A percentile compares a stretch with the other conserved stretches of the same genome.
These are phyloP conservation scores for Cudoniella acicularis DNA, from an alignment of 495 filamentous ascomycete species.

Conservation along the genomic window DNA sequence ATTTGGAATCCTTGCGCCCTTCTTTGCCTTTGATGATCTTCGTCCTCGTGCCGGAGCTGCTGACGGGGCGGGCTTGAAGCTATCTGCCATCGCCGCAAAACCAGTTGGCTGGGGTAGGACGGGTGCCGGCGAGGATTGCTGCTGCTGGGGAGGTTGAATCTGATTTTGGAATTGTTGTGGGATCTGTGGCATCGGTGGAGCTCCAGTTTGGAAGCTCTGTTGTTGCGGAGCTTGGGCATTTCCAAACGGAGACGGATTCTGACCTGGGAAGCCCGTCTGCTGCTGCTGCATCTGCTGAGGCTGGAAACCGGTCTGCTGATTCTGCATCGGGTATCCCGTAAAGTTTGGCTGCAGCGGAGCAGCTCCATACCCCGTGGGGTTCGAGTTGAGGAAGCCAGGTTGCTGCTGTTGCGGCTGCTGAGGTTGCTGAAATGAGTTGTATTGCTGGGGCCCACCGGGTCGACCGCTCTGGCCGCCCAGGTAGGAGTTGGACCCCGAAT, in stretches of 20 bases:
- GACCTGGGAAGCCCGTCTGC: conserved; percentile 36
- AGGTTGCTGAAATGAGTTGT: conserved; percentile 44
- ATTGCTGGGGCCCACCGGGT: conserved; percentile 59
- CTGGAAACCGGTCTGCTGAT: conserved; percentile 41
- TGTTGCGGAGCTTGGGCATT: conserved; percentile 47
- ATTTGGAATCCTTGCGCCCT: conserved; percentile 75
- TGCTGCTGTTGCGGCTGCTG: conserved; percentile 61
- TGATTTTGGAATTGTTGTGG: conserved; percentile 46
- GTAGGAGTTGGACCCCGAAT: conserved; percentile 81
- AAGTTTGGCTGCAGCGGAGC: conserved; percentile 62
- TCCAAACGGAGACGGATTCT: conserved; percentile 31
- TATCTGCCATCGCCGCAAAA: conserved; percentile 81
- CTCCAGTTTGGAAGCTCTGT: conserved; percentile 38
- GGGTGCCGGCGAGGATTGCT: conserved; percentile 39
- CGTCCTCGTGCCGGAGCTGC: conserved; percentile 51
- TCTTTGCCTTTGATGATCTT: conserved; percentile 35
- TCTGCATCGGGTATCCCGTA: conserved; percentile 53
- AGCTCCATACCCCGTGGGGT: conserved; percentile 55
- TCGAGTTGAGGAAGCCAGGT: conserved; percentile 53
- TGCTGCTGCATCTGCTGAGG: conserved; percentile 42
- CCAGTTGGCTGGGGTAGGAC: conserved; percentile 60
- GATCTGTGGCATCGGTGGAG: conserved; percentile 53
- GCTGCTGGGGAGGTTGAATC: conserved; percentile 17
- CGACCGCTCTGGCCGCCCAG: conserved; percentile 72
- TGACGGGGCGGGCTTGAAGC: conserved; percentile 61